Base-by-base conservation (phyloP, 768 basidiomycete species). In the Leccinum variicolor region DNA sequence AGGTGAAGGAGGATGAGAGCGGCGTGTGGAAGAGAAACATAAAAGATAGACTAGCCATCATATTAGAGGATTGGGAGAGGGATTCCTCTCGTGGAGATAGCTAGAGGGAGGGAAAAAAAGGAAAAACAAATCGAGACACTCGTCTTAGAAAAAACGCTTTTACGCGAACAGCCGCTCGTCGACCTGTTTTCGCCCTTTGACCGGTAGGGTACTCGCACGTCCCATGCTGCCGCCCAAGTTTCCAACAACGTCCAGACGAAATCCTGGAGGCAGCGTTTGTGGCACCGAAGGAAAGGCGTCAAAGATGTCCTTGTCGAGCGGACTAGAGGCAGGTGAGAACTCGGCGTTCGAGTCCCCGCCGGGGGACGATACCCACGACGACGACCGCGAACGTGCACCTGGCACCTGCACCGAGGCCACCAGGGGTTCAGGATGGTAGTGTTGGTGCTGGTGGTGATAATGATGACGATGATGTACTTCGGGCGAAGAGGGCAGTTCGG, bases 211-310 rank as follows among this genome's bases (percentile, higher is more conserved):
- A 45, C 66, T 62, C 15, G 65, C 50, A 21, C 59, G 70, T 39
- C 60, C 68, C 48, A 53, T 53, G 19, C 41, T 43, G 11, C 41
- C 41, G 15, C 28, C 34, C 11, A 49, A 36, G 45, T 56, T 53
- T 8, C 62, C 63, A 15, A 50, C 55, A 11, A 43, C 19, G 19
- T 19, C 64, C 68, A 2, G 63, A 53, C 25, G 56, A 43, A 57
- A 67, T 29, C 69, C 71, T 31, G 73, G 64, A 2, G 81, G 80
- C 6, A 77, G 69, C 17, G 75, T 76, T 49, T 79, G 75, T 2
- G 89, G 88, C 6, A 90, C 87, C 33, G 81, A 81, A 23, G 89
- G 89, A 71, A 90, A 90, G 7, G 86, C 81, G 57, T 89, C 87
- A 61, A 85, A 87, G 23, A 88, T 71, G 11, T 81, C 81, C 59